phyloP scores from a whole-genome alignment of 306 rosid genomes.

The Parietaria judaica region DNA sequence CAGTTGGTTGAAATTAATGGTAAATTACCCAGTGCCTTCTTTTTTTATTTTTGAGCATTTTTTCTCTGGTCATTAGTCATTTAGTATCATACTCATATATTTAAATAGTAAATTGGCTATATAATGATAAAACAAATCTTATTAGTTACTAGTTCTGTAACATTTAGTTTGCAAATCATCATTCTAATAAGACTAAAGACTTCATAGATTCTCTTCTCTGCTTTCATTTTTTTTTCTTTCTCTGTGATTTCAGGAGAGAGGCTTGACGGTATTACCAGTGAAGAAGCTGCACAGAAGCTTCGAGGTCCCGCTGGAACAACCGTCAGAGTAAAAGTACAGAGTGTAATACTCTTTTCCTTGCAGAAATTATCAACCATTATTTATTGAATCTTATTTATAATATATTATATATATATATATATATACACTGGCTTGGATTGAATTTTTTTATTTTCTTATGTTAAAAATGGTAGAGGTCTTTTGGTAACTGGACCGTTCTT shows the following conservation, averaged over 20 bases:
- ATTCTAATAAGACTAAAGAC: too few species aligned
- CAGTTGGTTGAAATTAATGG: conserved; percentile 91
- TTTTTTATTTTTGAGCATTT: not conserved
- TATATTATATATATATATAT: not conserved
- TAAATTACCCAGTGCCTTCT: conserved; percentile 12
- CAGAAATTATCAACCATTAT: conserved; percentile 8
- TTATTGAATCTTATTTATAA: conserved; percentile 4
- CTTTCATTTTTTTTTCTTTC: too few species aligned
- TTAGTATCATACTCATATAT: not conserved
- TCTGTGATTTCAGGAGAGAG: conserved; percentile 47
- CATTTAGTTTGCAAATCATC: too few species aligned
- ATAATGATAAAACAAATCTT: too few species aligned
- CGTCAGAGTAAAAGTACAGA: conserved; percentile 64
- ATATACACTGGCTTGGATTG: not conserved
- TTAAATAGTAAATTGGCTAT: too few species aligned
- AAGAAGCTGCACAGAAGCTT: conserved; percentile 73
- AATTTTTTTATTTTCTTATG: not conserved
- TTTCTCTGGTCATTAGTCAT: not conserved
- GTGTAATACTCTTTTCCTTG: conserved; percentile 24
- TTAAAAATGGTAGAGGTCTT: not conserved
- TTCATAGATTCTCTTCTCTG: too few species aligned
- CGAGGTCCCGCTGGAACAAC: conserved; percentile 89
- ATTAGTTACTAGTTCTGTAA: too few species aligned
- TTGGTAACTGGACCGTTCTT: conserved; percentile 23
- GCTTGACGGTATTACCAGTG: conserved; percentile 73